phyloP scores from a whole-genome alignment of 176 grass and related monocot genomes.

The Microstegium vimineum region DNA sequence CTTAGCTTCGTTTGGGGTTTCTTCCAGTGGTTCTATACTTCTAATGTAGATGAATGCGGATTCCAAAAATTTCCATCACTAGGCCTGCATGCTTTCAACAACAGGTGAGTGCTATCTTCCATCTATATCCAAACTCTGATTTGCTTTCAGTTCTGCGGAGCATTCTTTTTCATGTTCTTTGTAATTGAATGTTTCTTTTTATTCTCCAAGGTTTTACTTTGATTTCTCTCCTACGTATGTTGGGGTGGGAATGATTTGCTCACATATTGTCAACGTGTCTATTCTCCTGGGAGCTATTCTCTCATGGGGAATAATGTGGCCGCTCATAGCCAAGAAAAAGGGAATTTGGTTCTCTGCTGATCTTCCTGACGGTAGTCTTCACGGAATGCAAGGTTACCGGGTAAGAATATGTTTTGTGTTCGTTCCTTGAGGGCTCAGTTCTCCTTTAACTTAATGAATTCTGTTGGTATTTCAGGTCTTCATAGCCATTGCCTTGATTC shows the following conservation, averaged over 20 bases:
- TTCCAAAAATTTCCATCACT: conserved; percentile 43
- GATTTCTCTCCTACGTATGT: conserved; percentile 53
- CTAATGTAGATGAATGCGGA: conserved; percentile 31
- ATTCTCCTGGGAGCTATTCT: conserved; percentile 44
- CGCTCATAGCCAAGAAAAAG: conserved; percentile 42
- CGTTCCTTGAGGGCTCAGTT: neutral
- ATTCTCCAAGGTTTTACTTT: conserved; percentile 37
- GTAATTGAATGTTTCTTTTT: neutral
- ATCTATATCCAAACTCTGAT: neutral
- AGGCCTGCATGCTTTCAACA: conserved; percentile 43
- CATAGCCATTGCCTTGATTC: conserved; percentile 11
- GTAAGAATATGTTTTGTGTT: conserved; percentile 7
- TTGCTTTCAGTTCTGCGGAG: neutral
- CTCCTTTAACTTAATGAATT: conserved; percentile 14
- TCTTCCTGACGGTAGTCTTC: conserved; percentile 25
- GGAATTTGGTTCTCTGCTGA: conserved; percentile 33
- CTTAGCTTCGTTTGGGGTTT: conserved; percentile 61
- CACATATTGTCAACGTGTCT: conserved; percentile 43
- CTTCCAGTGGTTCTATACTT: conserved; percentile 72
- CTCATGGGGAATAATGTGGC: conserved; percentile 55
- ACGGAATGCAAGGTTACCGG: conserved; percentile 52
- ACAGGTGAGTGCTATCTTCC: conserved; percentile 10
- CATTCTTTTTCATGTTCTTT: neutral
- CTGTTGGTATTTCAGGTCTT: neutral
- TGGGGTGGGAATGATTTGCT: conserved; percentile 49